Evolutionary conservation across 129 eudicot species (phyloP), one percentile per base, ranked within the genome.

Genomic region (Chrysanthemum lavandulifolium): DNA sequence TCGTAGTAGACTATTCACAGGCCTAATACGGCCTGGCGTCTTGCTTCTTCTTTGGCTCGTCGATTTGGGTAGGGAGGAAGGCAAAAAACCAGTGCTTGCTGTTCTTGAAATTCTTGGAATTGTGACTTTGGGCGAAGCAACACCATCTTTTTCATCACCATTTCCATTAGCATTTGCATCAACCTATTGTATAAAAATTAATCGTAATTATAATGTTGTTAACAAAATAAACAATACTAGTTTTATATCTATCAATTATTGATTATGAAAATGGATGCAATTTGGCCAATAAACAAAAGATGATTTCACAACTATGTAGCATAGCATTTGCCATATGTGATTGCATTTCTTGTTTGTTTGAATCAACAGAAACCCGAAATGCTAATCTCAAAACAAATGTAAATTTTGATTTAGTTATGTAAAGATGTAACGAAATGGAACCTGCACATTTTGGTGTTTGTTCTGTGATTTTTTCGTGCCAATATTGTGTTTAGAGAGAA

Each of bases 401-500:
- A 13, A 18, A 61, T 12, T 16, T 10, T 19, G 49, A 3, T 29
- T 29, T 29, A 15, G 57, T 16, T 15, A 16, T 13, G 45, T 0
- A 16, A 15, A 48, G 18, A 16, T 45, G n/a, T 69, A 49, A 48
- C 65, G 66, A 43, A 65, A 43, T 71, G 63, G 8, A 58, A 65
- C 79, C 65, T 85, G 64, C 10, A 15, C 43, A 6, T 13, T 6
- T 18, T 74, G 75, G 61, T 62, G 58, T 66, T 49, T 64, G 58
- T 4, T 49, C 15, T 72, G 71, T 53, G 74, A 73, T 31, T 83
- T 75, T 57, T 82, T 84, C 10, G 47, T 40, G 66, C 74, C 83
- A 3, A 82, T 61, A 74, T 74, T 79, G 63, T 79, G 85, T 61
- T 63, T 84, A n/a, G 76, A 33, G 40, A 80, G 16, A 14, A 89